A percentile compares a stretch with the other conserved stretches of the same genome.
Evolutionary conservation across 768 basidiomycete species (phyloP).

Genomic region (Podaxis rugospora): DNA sequence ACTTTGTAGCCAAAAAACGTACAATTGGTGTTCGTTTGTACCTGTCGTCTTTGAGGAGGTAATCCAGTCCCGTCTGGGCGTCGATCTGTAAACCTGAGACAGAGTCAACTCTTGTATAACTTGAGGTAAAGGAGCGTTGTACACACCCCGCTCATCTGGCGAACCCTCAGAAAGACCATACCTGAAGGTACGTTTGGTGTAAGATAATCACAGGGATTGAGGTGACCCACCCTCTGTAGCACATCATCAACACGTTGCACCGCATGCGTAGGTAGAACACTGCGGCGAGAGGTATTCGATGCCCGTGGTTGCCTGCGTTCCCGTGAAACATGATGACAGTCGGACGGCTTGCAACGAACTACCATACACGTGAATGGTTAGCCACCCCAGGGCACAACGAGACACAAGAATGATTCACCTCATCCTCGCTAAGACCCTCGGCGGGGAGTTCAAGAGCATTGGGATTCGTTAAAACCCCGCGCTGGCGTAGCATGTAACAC

Average conservation of each 20-base stretch:
- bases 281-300: conserved; percentile 83
- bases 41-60: conserved; percentile 55
- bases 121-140: neutral
- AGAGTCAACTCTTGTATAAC: neutral
- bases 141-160: conserved; percentile 77
- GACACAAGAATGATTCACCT: conserved; percentile 34
- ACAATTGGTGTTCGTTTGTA: conserved; percentile 70
- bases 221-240: conserved; percentile 81
- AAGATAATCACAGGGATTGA: neutral
- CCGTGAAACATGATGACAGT: conserved; percentile 95
- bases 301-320: conserved; percentile 83
- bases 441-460: conserved; percentile 23
- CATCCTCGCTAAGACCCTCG: conserved; percentile 46
- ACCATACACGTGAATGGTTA: neutral
- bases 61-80: conserved; percentile 80
- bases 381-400: neutral
- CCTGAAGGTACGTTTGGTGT: conserved; percentile 30
- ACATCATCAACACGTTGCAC: conserved; percentile 93
- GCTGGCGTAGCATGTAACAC: conserved; percentile 74
- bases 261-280: conserved; percentile 80
- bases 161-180: conserved; percentile 88
- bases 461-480: conserved; percentile 38
- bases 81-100: conserved; percentile 73
- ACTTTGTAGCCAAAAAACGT: conserved; percentile 17
- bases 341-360: conserved; percentile 56